Conservation (phyloP, 2,329 filamentous ascomycete genomes). For the Knufia fluminis region DNA sequence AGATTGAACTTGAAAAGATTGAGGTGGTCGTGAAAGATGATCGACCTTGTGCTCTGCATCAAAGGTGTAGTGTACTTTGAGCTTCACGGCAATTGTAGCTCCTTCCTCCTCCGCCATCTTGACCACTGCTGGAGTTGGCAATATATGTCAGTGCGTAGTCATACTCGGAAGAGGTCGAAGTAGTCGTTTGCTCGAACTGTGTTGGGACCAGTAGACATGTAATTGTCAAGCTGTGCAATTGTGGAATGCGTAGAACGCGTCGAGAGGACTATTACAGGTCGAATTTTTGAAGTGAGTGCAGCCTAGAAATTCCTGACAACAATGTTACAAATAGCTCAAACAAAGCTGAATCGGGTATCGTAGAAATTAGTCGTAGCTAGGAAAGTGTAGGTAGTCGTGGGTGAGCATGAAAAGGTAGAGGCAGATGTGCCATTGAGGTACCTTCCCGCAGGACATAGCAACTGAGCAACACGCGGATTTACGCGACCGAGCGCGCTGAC, state of each 20-base stretch:
- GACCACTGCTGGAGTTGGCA: neutral
- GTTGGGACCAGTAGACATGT: no score
- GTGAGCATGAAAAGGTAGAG: neutral
- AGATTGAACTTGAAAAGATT: slow-evolving; percentile 69
- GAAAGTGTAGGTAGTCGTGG: neutral
- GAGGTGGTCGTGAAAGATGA: slow-evolving; percentile 77
- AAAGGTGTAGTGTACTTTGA: slow-evolving; percentile 96
- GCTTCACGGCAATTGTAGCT: slow-evolving; percentile 57
- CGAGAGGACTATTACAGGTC: neutral
- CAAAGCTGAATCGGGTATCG: neutral
- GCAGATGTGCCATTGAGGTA: neutral
- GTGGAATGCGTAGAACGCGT: neutral
- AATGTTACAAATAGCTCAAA: slow-evolving; percentile 7
- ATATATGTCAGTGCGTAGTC: neutral
- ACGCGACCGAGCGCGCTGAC: neutral
- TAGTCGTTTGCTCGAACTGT: no score
- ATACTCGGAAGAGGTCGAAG: no score
- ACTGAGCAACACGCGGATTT: neutral
- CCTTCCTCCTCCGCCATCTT: slow-evolving; percentile 8
- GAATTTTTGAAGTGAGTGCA: neutral
- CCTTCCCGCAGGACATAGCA: neutral
- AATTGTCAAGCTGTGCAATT: neutral
- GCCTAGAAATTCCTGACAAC: neutral
- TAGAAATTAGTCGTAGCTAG: neutral
- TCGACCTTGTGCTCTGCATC: slow-evolving; percentile 80